Conservation (phyloP, 2,329 filamentous ascomycete genomes). For the Pyrenochaeta sp. region DNA sequence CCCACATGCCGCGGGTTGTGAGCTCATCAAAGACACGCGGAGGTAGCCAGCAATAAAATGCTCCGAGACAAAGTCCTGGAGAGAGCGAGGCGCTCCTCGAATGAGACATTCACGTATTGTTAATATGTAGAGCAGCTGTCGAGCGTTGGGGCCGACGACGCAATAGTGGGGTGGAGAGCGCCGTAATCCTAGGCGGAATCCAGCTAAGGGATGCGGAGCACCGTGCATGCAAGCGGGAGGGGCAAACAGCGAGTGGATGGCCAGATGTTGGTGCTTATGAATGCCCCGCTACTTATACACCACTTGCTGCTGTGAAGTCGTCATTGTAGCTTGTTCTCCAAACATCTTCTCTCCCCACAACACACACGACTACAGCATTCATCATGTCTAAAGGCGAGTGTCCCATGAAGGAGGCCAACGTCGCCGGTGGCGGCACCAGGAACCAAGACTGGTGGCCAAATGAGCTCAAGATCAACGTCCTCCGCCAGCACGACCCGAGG, state of each 20-base stretch:
- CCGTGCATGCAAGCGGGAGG: constrained; percentile 27
- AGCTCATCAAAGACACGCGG: constrained; percentile 1
- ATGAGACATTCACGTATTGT: constrained; percentile 1
- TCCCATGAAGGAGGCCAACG: constrained; percentile 45
- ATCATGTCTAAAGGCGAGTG: constrained; percentile 47
- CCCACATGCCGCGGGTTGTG: constrained; percentile 14
- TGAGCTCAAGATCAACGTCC: constrained; percentile 71
- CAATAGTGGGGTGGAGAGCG: constrained; percentile 18
- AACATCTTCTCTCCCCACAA: constrained; percentile 11
- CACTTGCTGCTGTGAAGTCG: constrained; percentile 12
- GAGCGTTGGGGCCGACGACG: background rate
- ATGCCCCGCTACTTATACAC: constrained; percentile 37
- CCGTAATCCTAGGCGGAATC: constrained; percentile 20
- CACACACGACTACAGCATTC: constrained; percentile 25
- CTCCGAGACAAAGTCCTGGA: background rate
- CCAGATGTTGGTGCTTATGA: constrained; percentile 41
- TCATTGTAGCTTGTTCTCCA: constrained; percentile 11
- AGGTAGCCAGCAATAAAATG: background rate
- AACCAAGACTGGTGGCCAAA: constrained; percentile 81
- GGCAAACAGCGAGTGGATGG: constrained; percentile 32
- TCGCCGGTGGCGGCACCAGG: constrained; percentile 69
- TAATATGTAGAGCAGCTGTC: background rate
- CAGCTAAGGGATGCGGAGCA: constrained; percentile 34
- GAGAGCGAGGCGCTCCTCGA: background rate
- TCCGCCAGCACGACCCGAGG: constrained; percentile 72